These are phyloP conservation scores for Tricholoma sp. DNA, from an alignment of 768 basidiomycete species.

Conservation along the genomic window DNA sequence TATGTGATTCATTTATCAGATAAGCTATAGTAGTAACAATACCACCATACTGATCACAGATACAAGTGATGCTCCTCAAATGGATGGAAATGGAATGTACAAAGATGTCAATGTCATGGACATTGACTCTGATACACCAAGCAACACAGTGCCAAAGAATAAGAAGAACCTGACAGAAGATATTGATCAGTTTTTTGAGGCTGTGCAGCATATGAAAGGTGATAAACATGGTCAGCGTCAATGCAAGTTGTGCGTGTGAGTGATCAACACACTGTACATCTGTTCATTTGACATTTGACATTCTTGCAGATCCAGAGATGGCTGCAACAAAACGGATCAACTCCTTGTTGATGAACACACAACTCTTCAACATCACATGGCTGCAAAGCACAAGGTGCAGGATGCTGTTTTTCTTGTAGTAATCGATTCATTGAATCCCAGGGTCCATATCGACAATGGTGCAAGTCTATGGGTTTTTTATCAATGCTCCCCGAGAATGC, in stretches of 20 bases:
- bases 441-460: slow-evolving; percentile 5
- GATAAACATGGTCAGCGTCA: background rate
- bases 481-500: slow-evolving; percentile 17
- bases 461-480: slow-evolving; percentile 11
- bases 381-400: slow-evolving; percentile 4
- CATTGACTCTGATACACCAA: slow-evolving; percentile 1
- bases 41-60: background rate
- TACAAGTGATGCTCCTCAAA: background rate
- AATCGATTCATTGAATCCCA: background rate
- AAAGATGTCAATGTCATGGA: slow-evolving; percentile 5
- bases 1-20: background rate
- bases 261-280: background rate
- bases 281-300: background rate
- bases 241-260: background rate
- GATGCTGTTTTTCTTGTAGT: background rate
- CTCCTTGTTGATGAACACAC: background rate
- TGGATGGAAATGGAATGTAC: background rate
- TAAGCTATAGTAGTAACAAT: background rate
- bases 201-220: background rate
- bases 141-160: background rate
- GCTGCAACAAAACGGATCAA: background rate
- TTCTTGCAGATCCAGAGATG: background rate
- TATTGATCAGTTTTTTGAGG: slow-evolving; percentile 2
- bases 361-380: slow-evolving; percentile 4
- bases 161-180: slow-evolving; percentile 2